Percentiles rank a stretch among this genome's conserved stretches.
These are phyloP conservation scores for Nakataea oryzae DNA, from an alignment of 2,329 filamentous ascomycete species.

Conservation along the genomic window DNA sequence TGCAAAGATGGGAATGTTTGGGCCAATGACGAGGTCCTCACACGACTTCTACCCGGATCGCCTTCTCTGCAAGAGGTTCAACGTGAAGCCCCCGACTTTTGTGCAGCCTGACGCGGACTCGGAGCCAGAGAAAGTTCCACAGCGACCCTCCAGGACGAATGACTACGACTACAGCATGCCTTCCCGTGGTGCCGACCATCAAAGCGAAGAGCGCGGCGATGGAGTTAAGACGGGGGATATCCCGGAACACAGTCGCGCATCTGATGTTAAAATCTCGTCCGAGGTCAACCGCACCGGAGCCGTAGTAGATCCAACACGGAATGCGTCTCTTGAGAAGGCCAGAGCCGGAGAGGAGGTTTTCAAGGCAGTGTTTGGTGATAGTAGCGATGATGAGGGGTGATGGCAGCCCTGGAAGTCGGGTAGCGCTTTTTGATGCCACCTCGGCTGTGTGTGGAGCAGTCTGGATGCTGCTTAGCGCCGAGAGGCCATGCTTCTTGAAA, in stretches of 20 bases:
- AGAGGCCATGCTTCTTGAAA: not conserved
- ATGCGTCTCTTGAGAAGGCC: constrained; percentile 66
- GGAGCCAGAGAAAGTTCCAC: constrained; percentile 8
- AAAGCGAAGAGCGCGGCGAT: not conserved
- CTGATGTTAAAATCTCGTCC: not conserved
- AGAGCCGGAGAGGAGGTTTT: constrained; percentile 74
- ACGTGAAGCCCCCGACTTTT: constrained; percentile 66
- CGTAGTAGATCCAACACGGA: constrained; percentile 60
- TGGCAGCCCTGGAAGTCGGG: too few species aligned
- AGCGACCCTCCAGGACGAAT: constrained; percentile 6
- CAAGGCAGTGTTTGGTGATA: constrained; percentile 86
- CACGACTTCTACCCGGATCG: constrained; percentile 69
- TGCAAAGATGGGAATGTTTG: constrained; percentile 87
- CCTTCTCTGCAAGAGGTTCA: constrained; percentile 89
- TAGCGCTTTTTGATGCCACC: not conserved
- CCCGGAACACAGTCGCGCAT: not conserved
- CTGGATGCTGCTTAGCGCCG: not conserved
- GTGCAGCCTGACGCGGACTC: constrained; percentile 42
- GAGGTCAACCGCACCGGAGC: constrained; percentile 3
- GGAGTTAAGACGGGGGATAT: not conserved
- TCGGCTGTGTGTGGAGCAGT: not conserved
- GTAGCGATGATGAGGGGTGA: constrained; percentile 50
- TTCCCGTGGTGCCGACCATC: not conserved
- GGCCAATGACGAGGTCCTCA: constrained; percentile 66
- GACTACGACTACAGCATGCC: not conserved